These are phyloP conservation scores for Geotrichum ghanense DNA, from an alignment of 805 yeast genomes.

Conservation along the genomic window DNA sequence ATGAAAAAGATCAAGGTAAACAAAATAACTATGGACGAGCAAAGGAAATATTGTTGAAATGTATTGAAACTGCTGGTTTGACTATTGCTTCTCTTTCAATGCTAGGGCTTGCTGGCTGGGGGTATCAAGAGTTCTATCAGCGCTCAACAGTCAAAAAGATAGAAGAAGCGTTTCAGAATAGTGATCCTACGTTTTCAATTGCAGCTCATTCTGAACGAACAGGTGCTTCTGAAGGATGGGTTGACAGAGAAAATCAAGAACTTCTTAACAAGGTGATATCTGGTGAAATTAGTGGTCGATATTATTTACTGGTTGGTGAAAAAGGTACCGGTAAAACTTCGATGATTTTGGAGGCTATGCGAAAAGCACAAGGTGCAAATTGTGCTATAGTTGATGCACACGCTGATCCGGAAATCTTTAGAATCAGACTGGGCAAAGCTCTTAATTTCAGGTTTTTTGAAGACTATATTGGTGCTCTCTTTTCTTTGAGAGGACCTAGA, in stretches of 20 bases:
- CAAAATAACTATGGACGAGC: not conserved
- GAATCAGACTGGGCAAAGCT: slow-evolving; percentile 67
- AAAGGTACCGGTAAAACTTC: slow-evolving; percentile 83
- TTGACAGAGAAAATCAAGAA: slow-evolving; percentile 56
- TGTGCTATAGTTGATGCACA: slow-evolving; percentile 73
- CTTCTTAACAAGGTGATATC: slow-evolving; percentile 51
- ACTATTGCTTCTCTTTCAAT: slow-evolving; percentile 59
- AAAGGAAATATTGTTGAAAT: slow-evolving; percentile 10
- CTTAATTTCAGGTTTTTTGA: slow-evolving; percentile 63
- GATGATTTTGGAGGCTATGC: slow-evolving; percentile 58
- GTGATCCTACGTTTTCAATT: slow-evolving; percentile 52
- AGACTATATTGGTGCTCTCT: slow-evolving; percentile 73
- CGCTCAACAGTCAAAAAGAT: slow-evolving; percentile 52
- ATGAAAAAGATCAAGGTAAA: not conserved
- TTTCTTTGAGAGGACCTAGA: slow-evolving; percentile 73
- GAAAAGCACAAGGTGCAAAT: slow-evolving; percentile 47
- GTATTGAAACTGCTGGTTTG: slow-evolving; percentile 53
- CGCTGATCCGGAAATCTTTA: slow-evolving; percentile 72
- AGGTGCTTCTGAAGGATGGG: slow-evolving; percentile 22
- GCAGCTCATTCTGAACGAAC: slow-evolving; percentile 34
- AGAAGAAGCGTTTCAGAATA: slow-evolving; percentile 52
- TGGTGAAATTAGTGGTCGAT: slow-evolving; percentile 57
- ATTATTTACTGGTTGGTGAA: slow-evolving; percentile 66
- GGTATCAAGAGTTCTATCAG: slow-evolving; percentile 54
- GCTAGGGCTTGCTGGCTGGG: slow-evolving; percentile 59